phyloP scores from a whole-genome alignment of 78 protist species.

The Dictyostelium intermedium region DNA sequence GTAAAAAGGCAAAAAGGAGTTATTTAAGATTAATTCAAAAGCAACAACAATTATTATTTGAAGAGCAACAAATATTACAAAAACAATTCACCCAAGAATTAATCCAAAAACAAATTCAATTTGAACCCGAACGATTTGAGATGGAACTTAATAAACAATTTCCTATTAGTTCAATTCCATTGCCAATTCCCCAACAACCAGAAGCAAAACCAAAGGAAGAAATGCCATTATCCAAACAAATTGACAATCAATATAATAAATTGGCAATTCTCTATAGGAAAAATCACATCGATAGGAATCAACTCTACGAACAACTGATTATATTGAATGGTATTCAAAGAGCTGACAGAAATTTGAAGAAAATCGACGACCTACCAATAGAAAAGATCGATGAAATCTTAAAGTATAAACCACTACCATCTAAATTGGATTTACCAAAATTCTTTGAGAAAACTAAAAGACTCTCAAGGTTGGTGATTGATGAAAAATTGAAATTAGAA shows the following conservation, averaged over 20 bases:
- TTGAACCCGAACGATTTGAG: neutral
- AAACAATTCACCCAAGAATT: neutral
- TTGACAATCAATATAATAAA: neutral
- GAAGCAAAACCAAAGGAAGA: neutral
- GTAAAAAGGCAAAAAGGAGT: neutral
- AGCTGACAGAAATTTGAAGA: neutral
- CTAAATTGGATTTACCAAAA: neutral
- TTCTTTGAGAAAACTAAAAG: neutral
- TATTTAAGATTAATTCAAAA: neutral
- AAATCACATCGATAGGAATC: neutral
- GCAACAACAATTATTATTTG: neutral
- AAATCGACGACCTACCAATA: neutral
- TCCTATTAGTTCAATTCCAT: neutral
- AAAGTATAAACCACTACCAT: neutral
- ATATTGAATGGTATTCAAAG: neutral
- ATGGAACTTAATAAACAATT: neutral
- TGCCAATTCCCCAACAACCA: neutral
- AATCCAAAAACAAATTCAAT: neutral
- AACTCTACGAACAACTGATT: neutral
- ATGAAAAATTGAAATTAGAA: neutral
- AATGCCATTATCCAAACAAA: neutral
- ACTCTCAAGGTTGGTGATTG: neutral
- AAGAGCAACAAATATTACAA: neutral
- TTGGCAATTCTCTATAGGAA: neutral
- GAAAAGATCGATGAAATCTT: neutral